Evolutionary conservation across 179 eudicot genomes (phyloP).

Genomic region (Sideroxylon spinosum): DNA sequence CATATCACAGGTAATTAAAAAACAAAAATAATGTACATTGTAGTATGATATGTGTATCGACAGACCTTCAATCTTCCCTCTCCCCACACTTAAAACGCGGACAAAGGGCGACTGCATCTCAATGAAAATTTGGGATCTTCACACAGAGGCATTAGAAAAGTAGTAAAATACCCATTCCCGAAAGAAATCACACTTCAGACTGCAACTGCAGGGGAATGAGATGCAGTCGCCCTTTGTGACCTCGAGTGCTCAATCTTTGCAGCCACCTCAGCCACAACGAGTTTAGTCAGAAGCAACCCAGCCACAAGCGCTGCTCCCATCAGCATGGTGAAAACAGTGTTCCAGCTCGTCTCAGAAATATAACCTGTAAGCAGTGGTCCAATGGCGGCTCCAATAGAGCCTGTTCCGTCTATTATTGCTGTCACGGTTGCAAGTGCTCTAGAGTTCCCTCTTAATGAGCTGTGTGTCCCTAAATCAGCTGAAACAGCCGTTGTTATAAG

Average conservation of each 20-base stretch:
- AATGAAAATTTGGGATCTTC: neutral
- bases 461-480: slow-evolving; percentile 87
- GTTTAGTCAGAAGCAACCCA: slow-evolving; percentile 71
- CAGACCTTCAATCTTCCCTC: neutral
- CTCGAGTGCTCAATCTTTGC: slow-evolving; percentile 45
- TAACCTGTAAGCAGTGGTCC: slow-evolving; percentile 87
- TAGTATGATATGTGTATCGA: neutral
- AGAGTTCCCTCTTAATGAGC: slow-evolving; percentile 65
- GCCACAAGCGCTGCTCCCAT: slow-evolving; percentile 82
- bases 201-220: slow-evolving; percentile 19
- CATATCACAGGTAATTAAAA: neutral
- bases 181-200: slow-evolving; percentile 27
- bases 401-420: slow-evolving; percentile 92
- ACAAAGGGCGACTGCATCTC: too few species aligned
- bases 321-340: slow-evolving; percentile 74
- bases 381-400: slow-evolving; percentile 91
- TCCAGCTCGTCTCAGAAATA: slow-evolving; percentile 73
- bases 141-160: neutral
- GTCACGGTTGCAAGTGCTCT: slow-evolving; percentile 90
- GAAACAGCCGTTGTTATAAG: slow-evolving; percentile 91
- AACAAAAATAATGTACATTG: neutral
- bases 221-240: slow-evolving; percentile 22
- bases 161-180: neutral
- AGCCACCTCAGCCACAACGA: slow-evolving; percentile 65
- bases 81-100: neutral